Percentiles rank a stretch among this genome's conserved stretches.
phyloP scores from a whole-genome alignment of 805 yeast genomes.

The Candida ponderosae region DNA sequence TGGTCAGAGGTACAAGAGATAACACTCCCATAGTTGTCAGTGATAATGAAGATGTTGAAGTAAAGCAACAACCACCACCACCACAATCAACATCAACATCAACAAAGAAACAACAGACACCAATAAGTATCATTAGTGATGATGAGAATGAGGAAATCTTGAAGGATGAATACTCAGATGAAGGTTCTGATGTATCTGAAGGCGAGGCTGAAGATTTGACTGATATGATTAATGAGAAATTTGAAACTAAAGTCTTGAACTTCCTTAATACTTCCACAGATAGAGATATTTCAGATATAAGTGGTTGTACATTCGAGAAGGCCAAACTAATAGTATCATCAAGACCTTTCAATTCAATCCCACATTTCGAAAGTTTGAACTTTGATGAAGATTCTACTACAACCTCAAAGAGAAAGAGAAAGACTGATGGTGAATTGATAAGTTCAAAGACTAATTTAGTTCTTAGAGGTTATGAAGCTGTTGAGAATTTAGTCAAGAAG shows the following conservation, averaged over 20 bases:
- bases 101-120: conserved; percentile 1
- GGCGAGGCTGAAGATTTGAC: conserved; percentile 22
- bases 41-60: conserved; percentile 18
- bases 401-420: conserved; percentile 29
- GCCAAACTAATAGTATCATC: conserved; percentile 57
- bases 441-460: conserved; percentile 64
- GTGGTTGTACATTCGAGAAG: conserved; percentile 56
- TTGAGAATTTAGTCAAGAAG: conserved; percentile 79
- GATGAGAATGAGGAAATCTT: conserved; percentile 36
- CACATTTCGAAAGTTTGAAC: conserved; percentile 49
- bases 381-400: conserved; percentile 32
- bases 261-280: conserved; percentile 74
- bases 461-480: conserved; percentile 86
- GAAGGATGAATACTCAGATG: conserved; percentile 38
- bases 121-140: conserved; percentile 11
- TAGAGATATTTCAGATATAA: conserved; percentile 73
- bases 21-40: conserved; percentile 17
- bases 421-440: conserved; percentile 64
- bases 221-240: conserved; percentile 24
- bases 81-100: conserved; percentile 1
- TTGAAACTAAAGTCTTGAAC: conserved; percentile 60
- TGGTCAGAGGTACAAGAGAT: conserved; percentile 29
- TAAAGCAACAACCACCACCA: conserved; percentile 1
- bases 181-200: conserved; percentile 36
- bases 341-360: conserved; percentile 64